Evolutionary conservation across 345 rosid genomes (phyloP).

Genomic region (Atalantia buxifolia): DNA sequence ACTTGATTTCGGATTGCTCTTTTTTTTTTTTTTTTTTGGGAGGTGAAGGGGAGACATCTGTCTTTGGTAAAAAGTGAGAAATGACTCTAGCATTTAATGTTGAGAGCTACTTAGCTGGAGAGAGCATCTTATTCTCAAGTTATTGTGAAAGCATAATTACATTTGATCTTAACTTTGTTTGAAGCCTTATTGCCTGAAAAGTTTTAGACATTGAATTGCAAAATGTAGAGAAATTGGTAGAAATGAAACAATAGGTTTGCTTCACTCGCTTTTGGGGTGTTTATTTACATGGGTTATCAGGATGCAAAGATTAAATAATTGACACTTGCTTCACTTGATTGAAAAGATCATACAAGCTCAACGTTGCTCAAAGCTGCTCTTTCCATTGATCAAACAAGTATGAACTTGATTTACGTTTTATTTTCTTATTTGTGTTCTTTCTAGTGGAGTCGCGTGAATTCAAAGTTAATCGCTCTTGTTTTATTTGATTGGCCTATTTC

Average conservation of each 20-base stretch:
- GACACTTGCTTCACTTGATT: not conserved
- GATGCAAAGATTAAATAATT: not conserved
- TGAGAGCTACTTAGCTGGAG: slow-evolving; percentile 9
- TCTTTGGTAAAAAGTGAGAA: not conserved
- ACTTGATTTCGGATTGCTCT: slow-evolving; percentile 4
- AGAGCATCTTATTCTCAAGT: not conserved
- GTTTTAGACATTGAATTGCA: not conserved
- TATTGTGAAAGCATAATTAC: not conserved
- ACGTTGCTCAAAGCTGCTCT: no score
- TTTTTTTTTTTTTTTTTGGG: not conserved
- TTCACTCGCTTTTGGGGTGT: not conserved
- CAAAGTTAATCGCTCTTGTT: not conserved
- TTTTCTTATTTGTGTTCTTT: slow-evolving; percentile 4
- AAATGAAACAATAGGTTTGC: not conserved
- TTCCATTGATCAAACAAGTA: not conserved
- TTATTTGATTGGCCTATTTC: not conserved
- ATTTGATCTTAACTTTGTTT: not conserved
- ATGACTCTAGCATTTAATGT: slow-evolving; percentile 15
- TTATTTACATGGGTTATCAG: not conserved
- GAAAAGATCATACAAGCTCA: not conserved
- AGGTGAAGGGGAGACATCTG: slow-evolving; percentile 8
- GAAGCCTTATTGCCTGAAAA: not conserved
- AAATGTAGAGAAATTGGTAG: not conserved
- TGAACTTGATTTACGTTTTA: not conserved
- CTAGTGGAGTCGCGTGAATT: not conserved